Percentiles rank a stretch among this genome's conserved stretches.
Conservation (phyloP, 129 eudicot species). For the Lactuca sativa region DNA sequence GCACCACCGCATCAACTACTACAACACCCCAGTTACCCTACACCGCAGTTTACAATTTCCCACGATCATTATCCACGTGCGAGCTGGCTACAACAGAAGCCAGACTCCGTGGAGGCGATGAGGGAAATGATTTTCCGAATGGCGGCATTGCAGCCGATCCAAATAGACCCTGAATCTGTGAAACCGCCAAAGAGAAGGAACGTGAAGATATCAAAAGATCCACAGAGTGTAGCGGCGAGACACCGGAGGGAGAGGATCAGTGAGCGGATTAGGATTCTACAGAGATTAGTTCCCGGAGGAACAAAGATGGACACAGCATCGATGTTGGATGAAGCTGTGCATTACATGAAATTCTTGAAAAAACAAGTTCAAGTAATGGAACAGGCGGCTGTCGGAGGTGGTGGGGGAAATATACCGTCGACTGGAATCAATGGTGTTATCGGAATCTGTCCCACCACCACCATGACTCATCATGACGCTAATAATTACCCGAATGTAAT, state of each 20-base stretch:
- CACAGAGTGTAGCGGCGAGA: slow-evolving; percentile 68
- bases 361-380: slow-evolving; percentile 63
- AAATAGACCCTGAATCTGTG: slow-evolving; percentile 56
- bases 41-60: slow-evolving; percentile 1
- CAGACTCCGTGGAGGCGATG: slow-evolving; percentile 56
- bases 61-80: slow-evolving; percentile 28
- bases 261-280: slow-evolving; percentile 66
- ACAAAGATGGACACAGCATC: slow-evolving; percentile 97
- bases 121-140: slow-evolving; percentile 66
- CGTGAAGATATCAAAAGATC: slow-evolving; percentile 62
- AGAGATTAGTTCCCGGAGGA: slow-evolving; percentile 92
- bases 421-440: not conserved
- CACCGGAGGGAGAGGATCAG: slow-evolving; percentile 64
- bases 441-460: slow-evolving; percentile 17
- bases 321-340: slow-evolving; percentile 91
- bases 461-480: slow-evolving; percentile 19
- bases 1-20: slow-evolving; percentile 19
- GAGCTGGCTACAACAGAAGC: slow-evolving; percentile 35
- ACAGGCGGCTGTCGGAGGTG: slow-evolving; percentile 34
- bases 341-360: slow-evolving; percentile 79
- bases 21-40: slow-evolving; percentile 2
- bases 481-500: slow-evolving; percentile 20
- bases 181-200: slow-evolving; percentile 60
- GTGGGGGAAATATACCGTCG: slow-evolving; percentile 8
- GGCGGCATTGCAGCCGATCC: slow-evolving; percentile 66